Percentiles rank a stretch among this genome's conserved stretches.
phyloP scores from a whole-genome alignment of 495 filamentous ascomycete genomes.

The Sabuloglossum arenarium region DNA sequence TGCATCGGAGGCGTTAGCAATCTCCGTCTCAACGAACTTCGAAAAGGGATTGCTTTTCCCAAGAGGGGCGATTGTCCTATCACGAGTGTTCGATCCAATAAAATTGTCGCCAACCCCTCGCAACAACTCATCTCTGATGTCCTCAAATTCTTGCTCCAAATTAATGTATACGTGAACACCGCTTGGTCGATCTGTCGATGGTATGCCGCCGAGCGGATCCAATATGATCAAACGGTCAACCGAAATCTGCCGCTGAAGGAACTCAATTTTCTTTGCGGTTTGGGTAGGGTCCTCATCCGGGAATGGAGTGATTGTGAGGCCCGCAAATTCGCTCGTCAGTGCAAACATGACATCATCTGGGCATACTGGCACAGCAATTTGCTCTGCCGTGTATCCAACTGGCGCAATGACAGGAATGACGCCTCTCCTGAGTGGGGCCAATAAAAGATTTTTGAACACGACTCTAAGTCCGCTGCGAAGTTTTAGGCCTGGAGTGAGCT shows the following conservation, averaged over 20 bases:
- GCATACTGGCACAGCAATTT: conserved; percentile 29
- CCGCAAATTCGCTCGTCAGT: conserved; percentile 51
- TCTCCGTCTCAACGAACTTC: conserved; percentile 18
- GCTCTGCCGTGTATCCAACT: conserved; percentile 40
- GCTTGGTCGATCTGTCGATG: conserved; percentile 40
- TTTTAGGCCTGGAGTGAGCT: not conserved
- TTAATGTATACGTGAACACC: conserved; percentile 83
- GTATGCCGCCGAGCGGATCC: conserved; percentile 76
- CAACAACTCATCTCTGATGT: conserved; percentile 39
- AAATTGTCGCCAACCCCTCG: not conserved
- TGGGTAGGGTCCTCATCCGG: conserved; percentile 26
- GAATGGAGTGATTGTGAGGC: conserved; percentile 21
- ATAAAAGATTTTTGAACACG: conserved; percentile 36
- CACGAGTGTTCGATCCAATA: not conserved
- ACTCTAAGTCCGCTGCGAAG: conserved; percentile 16
- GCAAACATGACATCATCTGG: conserved; percentile 51
- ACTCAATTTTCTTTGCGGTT: conserved; percentile 23
- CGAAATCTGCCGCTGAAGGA: conserved; percentile 32
- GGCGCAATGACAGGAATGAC: conserved; percentile 60
- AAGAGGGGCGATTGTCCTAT: conserved; percentile 5
- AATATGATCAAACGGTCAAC: conserved; percentile 79
- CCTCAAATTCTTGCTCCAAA: conserved; percentile 68
- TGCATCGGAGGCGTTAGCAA: not conserved
- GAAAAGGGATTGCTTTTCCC: conserved; percentile 26
- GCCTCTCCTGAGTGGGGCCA: conserved; percentile 48